Evolutionary conservation across 2,329 filamentous ascomycete species (phyloP), one percentile per base, ranked within the genome.

Genomic region (Simplicillium aogashimaense): DNA sequence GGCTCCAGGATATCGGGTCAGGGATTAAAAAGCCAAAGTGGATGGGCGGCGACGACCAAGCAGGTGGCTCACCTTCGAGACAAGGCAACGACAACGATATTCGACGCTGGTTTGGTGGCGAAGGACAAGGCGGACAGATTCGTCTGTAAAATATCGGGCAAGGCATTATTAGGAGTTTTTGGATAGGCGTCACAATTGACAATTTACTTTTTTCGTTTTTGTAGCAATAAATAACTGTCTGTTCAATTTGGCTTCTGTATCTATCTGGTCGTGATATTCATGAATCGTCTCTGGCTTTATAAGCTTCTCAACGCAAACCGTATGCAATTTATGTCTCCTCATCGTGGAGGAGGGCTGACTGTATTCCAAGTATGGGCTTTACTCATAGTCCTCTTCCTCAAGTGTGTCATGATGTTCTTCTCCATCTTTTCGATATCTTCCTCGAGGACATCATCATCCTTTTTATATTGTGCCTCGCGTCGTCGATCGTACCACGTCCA

Each of bases 11-110:
- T 18, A 68, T 86, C 20, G 74, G 78, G 2, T 70, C 76, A 43
- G 74, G 74, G 8, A 76, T 89, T 59, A 86, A 81, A 59, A 77
- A 81, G 54, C 87, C 86, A 5, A 83, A 79, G 52, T 94, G 87
- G 87, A 84, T 92, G 77, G 75, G 77, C 14, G 75, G 74, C 17
- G 72, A 76, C 39, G 70, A 70, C 10, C 65, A 63, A 13, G 58
- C 50, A 13, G 53, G 53, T 3, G 53, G 50, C 36, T 63, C 60
- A 7, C 9, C 20, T 9, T 25, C 20, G 20, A 25, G 20, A 25
- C 20, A 25, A 25, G 20, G 20, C 20, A 25, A 25, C 9, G 68
- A 74, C 47, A 32, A 36, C 39, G 42, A 41, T 35, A 65, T 79
- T 38, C 64, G 74, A 39, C 63, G 74, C 39, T 78, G 76, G 74